Evolutionary conservation across 179 eudicot species (phyloP).

Genomic region (Silene vulgaris): DNA sequence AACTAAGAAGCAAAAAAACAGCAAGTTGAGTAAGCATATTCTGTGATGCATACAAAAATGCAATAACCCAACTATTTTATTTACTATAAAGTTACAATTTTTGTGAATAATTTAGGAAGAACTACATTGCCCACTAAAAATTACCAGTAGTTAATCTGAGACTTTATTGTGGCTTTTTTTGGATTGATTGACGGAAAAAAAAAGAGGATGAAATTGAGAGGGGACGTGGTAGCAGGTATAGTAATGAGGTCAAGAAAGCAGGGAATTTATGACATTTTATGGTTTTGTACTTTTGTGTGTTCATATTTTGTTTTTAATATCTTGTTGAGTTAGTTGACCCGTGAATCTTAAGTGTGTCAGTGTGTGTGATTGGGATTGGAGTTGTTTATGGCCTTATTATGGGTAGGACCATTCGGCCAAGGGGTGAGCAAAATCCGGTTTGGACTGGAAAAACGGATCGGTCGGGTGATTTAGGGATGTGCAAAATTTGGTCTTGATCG

Average conservation of each 20-base stretch:
- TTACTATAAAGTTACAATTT: background rate
- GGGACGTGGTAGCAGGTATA: constrained; percentile 30
- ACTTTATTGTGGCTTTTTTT: constrained; percentile 12
- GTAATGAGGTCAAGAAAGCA: background rate
- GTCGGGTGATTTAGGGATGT: too few species aligned
- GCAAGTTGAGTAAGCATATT: constrained; percentile 24
- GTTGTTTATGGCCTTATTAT: too few species aligned
- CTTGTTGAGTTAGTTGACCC: constrained; percentile 17
- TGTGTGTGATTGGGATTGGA: background rate
- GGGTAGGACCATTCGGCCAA: too few species aligned
- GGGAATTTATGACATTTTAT: constrained; percentile 18
- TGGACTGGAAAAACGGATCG: too few species aligned
- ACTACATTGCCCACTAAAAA: background rate
- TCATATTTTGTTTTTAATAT: background rate
- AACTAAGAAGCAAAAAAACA: constrained; percentile 25
- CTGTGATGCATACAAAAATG: constrained; percentile 15
- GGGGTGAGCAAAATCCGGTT: too few species aligned
- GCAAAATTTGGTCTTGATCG: too few species aligned
- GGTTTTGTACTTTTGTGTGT: background rate
- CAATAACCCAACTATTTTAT: constrained; percentile 10
- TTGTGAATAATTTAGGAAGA: background rate
- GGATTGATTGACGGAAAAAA: constrained; percentile 27
- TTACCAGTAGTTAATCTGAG: background rate
- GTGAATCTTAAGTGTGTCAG: constrained; percentile 11
- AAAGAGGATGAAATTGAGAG: constrained; percentile 15